Evolutionary conservation across 2,329 filamentous ascomycete genomes (phyloP).

Genomic region (Zasmidium cellare): DNA sequence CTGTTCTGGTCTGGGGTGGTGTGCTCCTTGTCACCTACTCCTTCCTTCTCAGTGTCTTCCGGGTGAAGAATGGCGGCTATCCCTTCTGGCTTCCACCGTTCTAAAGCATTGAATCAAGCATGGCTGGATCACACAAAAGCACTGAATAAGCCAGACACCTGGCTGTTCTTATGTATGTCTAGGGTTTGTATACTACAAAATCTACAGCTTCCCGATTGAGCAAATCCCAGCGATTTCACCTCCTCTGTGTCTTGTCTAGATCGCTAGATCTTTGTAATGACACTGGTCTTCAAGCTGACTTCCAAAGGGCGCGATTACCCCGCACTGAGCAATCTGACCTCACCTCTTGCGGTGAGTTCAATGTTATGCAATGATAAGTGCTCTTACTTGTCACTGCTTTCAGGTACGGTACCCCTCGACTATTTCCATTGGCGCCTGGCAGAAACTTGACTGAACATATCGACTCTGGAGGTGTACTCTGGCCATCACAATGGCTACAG

Average conservation of each 20-base stretch:
- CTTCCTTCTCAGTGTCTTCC: slow-evolving; percentile 90
- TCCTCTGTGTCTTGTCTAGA: neutral
- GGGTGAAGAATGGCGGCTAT: slow-evolving; percentile 91
- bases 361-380: too few species aligned
- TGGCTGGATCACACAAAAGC: neutral
- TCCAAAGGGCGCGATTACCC: slow-evolving; percentile 39
- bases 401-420: slow-evolving; percentile 40
- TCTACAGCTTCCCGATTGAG: slow-evolving; percentile 44
- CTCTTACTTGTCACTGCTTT: too few species aligned
- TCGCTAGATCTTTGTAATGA: neutral
- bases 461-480: slow-evolving; percentile 8
- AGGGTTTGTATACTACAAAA: slow-evolving; percentile 28
- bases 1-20: slow-evolving; percentile 75
- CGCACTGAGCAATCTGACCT: slow-evolving; percentile 26
- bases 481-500: slow-evolving; percentile 10
- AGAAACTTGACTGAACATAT: slow-evolving; percentile 42
- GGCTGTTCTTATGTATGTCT: neutral
- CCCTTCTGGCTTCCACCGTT: slow-evolving; percentile 94
- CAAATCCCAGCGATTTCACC: slow-evolving; percentile 42
- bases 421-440: too few species aligned
- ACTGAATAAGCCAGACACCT: neutral
- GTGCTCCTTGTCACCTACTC: slow-evolving; percentile 84
- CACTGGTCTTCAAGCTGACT: neutral
- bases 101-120: slow-evolving; percentile 39
- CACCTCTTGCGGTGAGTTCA: slow-evolving; percentile 12